Percentiles rank a stretch among this genome's conserved stretches.
These are phyloP conservation scores for Fagopyrum homotropicum DNA, from an alignment of 148 eudicot genomes.

Conservation along the genomic window DNA sequence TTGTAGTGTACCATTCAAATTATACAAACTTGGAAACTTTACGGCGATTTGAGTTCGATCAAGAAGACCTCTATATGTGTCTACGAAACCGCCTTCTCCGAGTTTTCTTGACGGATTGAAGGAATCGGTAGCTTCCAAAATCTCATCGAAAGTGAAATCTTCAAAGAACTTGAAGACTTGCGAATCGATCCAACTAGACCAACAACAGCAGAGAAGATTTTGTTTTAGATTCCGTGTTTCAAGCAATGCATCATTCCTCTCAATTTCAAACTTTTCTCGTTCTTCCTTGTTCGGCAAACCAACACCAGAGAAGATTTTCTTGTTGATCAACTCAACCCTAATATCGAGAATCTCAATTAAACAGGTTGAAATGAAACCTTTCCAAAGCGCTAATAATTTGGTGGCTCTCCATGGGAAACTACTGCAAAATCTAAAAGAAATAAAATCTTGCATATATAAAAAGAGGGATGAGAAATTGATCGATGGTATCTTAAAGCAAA, in stretches of 20 bases:
- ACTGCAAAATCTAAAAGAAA: too few relatives aligned
- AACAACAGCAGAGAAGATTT: not conserved
- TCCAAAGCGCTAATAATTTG: conserved; percentile 26
- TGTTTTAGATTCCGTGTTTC: conserved; percentile 43
- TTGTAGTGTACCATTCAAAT: conserved; percentile 58
- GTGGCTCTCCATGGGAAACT: conserved; percentile 33
- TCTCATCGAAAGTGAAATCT: conserved; percentile 56
- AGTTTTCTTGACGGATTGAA: conserved; percentile 60
- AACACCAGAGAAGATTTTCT: conserved; percentile 57
- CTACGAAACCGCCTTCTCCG: conserved; percentile 83
- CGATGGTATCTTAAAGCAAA: too few relatives aligned
- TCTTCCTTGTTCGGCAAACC: conserved; percentile 58
- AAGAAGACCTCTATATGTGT: conserved; percentile 52
- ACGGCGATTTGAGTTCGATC: conserved; percentile 75
- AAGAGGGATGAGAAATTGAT: too few relatives aligned
- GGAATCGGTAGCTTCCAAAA: conserved; percentile 52
- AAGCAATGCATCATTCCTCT: conserved; percentile 53
- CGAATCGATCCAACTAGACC: conserved; percentile 17
- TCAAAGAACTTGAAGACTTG: conserved; percentile 36
- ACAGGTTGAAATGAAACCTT: too few relatives aligned
- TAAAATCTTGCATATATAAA: too few relatives aligned
- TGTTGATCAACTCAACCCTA: conserved; percentile 47
- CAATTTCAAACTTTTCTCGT: conserved; percentile 51
- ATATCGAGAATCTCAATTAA: conserved; percentile 35
- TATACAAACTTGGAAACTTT: conserved; percentile 48